These are phyloP conservation scores for Colletotrichum euphorbiae DNA, from an alignment of 2,329 filamentous ascomycete genomes.

Conservation along the genomic window DNA sequence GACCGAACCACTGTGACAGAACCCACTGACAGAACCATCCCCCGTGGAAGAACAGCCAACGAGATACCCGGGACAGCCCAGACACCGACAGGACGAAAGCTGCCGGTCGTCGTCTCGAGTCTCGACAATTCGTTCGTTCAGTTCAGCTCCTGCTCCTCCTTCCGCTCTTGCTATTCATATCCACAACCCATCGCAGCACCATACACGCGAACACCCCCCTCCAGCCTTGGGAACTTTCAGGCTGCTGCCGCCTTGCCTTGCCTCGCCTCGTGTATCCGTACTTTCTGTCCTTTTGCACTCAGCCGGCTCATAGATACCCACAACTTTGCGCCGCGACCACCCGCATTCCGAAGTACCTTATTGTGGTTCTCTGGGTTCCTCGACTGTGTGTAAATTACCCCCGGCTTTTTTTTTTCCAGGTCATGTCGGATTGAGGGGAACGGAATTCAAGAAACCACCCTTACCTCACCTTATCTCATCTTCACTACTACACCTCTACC, in stretches of 20 bases:
- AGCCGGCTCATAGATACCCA: conserved; percentile 6
- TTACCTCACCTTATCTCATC: conserved; percentile 21
- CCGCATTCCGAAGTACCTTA: conserved; percentile 5
- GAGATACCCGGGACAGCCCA: conserved; percentile 15
- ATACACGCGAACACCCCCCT: neutral
- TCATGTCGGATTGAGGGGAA: conserved; percentile 24
- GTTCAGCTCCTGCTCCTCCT: neutral
- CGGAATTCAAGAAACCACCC: conserved; percentile 19
- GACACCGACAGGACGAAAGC: conserved; percentile 10
- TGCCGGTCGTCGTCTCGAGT: conserved; percentile 5
- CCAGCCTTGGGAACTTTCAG: neutral
- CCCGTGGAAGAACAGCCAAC: neutral
- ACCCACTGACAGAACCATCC: too few species aligned
- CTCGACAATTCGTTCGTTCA: conserved; percentile 20
- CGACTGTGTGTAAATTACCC: conserved; percentile 16
- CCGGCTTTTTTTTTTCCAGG: conserved; percentile 4
- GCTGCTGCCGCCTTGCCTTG: conserved; percentile 10
- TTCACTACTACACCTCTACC: conserved; percentile 6
- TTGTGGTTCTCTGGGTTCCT: conserved; percentile 7
- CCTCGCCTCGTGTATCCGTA: too few species aligned
- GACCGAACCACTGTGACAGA: neutral
- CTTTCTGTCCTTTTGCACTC: neutral
- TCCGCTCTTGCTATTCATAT: conserved; percentile 22
- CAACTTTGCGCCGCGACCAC: conserved; percentile 1
- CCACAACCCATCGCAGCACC: conserved; percentile 3